Base-by-base conservation (phyloP, 148 eudicot genomes). In the Vaccinium macrocarpon region DNA sequence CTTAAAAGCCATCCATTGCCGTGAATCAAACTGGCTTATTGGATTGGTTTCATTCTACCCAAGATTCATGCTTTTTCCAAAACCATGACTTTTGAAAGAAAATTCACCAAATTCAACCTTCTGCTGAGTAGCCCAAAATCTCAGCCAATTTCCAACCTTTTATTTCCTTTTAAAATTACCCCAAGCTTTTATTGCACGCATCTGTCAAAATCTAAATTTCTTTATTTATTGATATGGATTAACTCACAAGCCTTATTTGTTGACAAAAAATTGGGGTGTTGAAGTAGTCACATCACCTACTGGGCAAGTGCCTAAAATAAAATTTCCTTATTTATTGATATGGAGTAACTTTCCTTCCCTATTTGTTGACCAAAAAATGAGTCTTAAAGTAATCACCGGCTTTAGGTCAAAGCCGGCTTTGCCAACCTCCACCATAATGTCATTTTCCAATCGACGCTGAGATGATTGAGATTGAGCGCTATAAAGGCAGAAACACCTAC, bases 401-500 rank as follows among this genome's bases (percentile, higher is more conserved):
- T 32, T 32, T 32, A 32, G 35, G 35, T 21, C 66, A 59, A 59
- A 59, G 66, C 25, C 66, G 25, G 25, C 62, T 57, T 1, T 21
- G 88, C 66, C 87, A 15, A 68, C 83, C 3, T 23, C 32, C 81
- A 82, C 83, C 25, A 62, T 82, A 32, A 88, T 79, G 87, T 90
- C 86, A 64, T 74, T 55, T 86, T 32, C 35, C 3, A 3, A 32
- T 32, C 53, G 87, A 85, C 80, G 72, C 85, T 15, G 74, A 81
- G 57, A 82, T 70, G 82, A 27, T 87, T 52, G 91, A 85, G 83
- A 82, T 85, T 19, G 89, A 87, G 6, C 84, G 81, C n/a, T 68
- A 35, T 66, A 51, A 64, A 84, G 53, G 15, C 57, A 68, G 25
- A 29, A 76, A 50, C 6, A 25, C 15, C 49, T 23, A 72, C 81